These are phyloP conservation scores for Dendrocalamus sinicus DNA, from an alignment of 176 grass and related monocot species.

Conservation along the genomic window DNA sequence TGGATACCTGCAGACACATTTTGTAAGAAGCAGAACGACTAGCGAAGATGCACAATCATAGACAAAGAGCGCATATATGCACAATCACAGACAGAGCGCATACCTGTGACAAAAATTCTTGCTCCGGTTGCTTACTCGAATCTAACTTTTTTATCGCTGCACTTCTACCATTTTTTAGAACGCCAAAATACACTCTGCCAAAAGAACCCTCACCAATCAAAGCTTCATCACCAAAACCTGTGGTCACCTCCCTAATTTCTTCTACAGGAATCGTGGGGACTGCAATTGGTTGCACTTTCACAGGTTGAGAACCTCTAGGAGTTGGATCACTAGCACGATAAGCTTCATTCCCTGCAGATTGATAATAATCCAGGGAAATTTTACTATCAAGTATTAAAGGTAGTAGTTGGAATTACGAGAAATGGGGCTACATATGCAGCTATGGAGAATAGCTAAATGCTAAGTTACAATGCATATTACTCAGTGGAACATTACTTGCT, in stretches of 20 bases:
- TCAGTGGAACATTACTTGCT: constrained; percentile 40
- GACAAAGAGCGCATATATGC: constrained; percentile 24
- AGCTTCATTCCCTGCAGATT: constrained; percentile 50
- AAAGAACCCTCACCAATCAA: constrained; percentile 79
- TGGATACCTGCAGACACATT: constrained; percentile 43
- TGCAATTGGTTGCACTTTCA: constrained; percentile 68
- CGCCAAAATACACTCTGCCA: constrained; percentile 70
- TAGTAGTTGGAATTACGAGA: background rate
- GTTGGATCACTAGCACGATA: constrained; percentile 56
- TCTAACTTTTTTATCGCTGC: constrained; percentile 64
- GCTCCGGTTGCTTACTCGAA: constrained; percentile 73
- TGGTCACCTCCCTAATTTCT: constrained; percentile 74
- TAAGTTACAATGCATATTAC: too few relatives aligned
- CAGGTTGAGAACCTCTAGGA: constrained; percentile 55
- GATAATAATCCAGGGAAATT: background rate
- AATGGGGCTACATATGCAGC: constrained; percentile 5
- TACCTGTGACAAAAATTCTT: constrained; percentile 71
- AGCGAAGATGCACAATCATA: constrained; percentile 17
- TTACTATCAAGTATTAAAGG: constrained; percentile 2
- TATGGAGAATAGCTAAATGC: background rate
- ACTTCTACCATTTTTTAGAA: constrained; percentile 60
- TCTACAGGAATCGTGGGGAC: constrained; percentile 60
- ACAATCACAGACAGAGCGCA: background rate
- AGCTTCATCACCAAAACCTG: constrained; percentile 67
- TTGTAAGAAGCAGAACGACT: constrained; percentile 3